phyloP scores from a whole-genome alignment of 129 eudicot genomes.

The Smallanthus sonchifolius region DNA sequence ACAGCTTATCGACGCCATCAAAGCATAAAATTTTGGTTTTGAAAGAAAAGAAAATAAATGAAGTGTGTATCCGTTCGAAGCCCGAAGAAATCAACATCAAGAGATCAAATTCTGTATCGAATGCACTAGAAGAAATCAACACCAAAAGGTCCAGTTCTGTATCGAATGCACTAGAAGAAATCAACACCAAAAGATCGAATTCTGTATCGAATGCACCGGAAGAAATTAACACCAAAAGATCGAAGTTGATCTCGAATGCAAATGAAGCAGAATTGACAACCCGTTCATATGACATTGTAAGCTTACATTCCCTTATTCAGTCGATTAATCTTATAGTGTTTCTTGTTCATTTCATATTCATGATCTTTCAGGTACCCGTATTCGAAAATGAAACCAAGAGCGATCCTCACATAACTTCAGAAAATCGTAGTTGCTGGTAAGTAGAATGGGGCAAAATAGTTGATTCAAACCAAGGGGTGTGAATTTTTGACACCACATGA shows the following conservation, averaged over 20 bases:
- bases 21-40: slow-evolving; percentile 29
- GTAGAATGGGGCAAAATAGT: background rate
- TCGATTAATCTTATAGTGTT: slow-evolving; percentile 4
- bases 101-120: background rate
- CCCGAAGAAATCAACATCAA: slow-evolving; percentile 26
- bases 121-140: too few species aligned
- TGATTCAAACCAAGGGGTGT: too few species aligned
- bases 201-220: too few species aligned
- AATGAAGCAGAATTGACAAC: slow-evolving; percentile 27
- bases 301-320: slow-evolving; percentile 10
- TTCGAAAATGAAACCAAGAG: background rate
- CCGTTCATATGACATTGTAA: slow-evolving; percentile 42
- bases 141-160: too few species aligned
- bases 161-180: too few species aligned
- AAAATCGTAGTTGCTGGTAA: slow-evolving; percentile 13
- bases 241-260: background rate
- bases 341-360: background rate
- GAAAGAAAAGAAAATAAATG: slow-evolving; percentile 31
- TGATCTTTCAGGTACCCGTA: slow-evolving; percentile 6
- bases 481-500: too few species aligned
- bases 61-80: background rate
- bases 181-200: too few species aligned
- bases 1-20: slow-evolving; percentile 26
- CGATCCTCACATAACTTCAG: background rate
- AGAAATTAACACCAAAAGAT: too few species aligned